Evolutionary conservation across 2,329 filamentous ascomycete species (phyloP).

Genomic region (Zarea fungicola): DNA sequence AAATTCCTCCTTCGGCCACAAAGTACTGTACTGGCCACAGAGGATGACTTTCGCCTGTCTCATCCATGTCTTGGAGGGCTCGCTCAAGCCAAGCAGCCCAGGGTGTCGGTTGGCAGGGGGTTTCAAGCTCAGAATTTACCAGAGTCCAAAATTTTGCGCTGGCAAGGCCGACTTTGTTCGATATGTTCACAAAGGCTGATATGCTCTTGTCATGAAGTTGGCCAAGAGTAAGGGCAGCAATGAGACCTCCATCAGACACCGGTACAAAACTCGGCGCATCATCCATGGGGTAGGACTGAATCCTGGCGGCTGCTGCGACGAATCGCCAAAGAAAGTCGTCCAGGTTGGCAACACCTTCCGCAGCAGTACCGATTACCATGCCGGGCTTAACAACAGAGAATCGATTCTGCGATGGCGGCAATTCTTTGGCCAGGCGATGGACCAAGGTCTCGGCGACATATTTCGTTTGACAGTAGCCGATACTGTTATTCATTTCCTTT

Average conservation of each 20-base stretch:
- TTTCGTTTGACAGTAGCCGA: conserved; percentile 21
- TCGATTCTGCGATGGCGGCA: conserved; percentile 5
- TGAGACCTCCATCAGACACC: conserved; percentile 15
- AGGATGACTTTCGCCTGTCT: conserved; percentile 17
- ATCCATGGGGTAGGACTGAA: conserved; percentile 18
- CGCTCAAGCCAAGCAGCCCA: conserved; percentile 17
- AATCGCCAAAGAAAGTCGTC: conserved; percentile 20
- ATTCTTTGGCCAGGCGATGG: background rate
- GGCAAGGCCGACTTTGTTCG: conserved; percentile 13
- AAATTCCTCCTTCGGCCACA: conserved; percentile 14
- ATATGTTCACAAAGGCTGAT: conserved; percentile 13
- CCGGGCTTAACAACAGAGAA: conserved; percentile 19
- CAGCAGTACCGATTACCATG: conserved; percentile 18
- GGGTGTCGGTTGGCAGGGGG: conserved; percentile 9
- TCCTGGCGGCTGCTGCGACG: conserved; percentile 11
- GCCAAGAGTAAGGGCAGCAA: conserved; percentile 15
- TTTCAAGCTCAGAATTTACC: conserved; percentile 14
- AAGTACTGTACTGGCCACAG: conserved; percentile 23
- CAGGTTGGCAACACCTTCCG: conserved; percentile 18
- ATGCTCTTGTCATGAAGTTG: conserved; percentile 2
- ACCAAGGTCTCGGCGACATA: conserved; percentile 20
- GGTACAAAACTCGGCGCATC: background rate
- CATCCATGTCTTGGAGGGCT: conserved; percentile 13
- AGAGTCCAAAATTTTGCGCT: conserved; percentile 19
- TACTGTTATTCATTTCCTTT: conserved; percentile 8